Evolutionary conservation across 495 filamentous ascomycete species (phyloP), one percentile per base, ranked within the genome.

Genomic region (Parachaetomium inaequale): DNA sequence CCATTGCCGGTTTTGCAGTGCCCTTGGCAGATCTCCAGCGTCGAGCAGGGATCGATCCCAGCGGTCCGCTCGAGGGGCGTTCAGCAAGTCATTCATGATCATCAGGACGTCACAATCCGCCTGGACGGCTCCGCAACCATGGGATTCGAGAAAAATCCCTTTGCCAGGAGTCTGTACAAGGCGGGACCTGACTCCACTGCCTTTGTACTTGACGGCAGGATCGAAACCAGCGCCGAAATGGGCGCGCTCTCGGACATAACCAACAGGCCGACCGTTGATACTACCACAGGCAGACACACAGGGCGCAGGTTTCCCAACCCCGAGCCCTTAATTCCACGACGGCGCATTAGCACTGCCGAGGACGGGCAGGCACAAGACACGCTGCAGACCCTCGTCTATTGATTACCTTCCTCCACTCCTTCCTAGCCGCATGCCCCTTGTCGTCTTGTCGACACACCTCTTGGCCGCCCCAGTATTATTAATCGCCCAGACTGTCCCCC

Each of bases 181-280:
- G n/a, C 11, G 36, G 61, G 36, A 43, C 25, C 42, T 40, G 50
- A 38, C 62, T 49, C 49, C 62, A 50, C 62, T 32, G 25, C 25
- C 17, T 65, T 61, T 61, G 43, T 57, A 52, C 43, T 29, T 36
- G 2, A 2, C n/a, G n/a, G 5, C 43, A 23, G 55, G 28, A 45
- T 46, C 3, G 42, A 23, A 58, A 47, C 19, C 28, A 38, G 23
- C 26, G 43, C 23, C 32, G 34, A 36, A 52, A 34, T 32, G 40
- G 34, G 62, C 68, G 64, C 66, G 65, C 63, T 59, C 70, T 73
- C 70, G 70, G 70, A 69, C 66, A 71, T 72, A 73, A 71, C 64
- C 42, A 73, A 71, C 68, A 71, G 52, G 69, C 70, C 70, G 70
- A 73, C 70, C 65, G 63, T 66, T 70, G 65, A 61, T 56, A 45